Evolutionary conservation across 305 asterid genomes (phyloP).

Genomic region (Fraxinus xanthoxyloides): DNA sequence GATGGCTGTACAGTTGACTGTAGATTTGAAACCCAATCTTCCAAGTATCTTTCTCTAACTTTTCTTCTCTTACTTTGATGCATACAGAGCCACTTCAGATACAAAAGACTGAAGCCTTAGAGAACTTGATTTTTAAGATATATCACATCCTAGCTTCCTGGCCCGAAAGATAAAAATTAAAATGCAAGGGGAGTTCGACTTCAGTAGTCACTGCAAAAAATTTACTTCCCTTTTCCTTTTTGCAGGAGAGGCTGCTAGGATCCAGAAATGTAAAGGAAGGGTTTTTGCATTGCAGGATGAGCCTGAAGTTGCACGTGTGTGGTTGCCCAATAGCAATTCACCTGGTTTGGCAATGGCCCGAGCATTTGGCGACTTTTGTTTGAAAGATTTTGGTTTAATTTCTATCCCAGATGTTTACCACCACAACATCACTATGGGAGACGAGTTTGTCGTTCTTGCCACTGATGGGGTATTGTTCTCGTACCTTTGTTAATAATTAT

Average conservation of each 20-base stretch:
- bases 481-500: neutral
- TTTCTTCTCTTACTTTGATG: neutral
- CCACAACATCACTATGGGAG: constrained; percentile 21
- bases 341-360: constrained; percentile 42
- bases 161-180: neutral
- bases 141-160: neutral
- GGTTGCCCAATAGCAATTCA: constrained; percentile 32
- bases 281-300: constrained; percentile 35
- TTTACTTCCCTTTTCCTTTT: neutral
- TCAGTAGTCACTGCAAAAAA: neutral
- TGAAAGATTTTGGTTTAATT: constrained; percentile 35
- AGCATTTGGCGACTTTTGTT: constrained; percentile 37
- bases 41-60: constrained; percentile 27
- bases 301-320: constrained; percentile 31
- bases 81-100: neutral
- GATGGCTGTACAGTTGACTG: constrained; percentile 35
- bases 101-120: neutral
- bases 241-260: constrained; percentile 35
- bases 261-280: constrained; percentile 30
- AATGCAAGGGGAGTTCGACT: neutral
- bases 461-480: constrained; percentile 31
- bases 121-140: neutral
- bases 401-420: constrained; percentile 29
- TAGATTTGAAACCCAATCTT: constrained; percentile 38
- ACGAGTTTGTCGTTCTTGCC: constrained; percentile 31